Percentiles rank a stretch among this genome's conserved stretches.
phyloP scores from a whole-genome alignment of 1,284 basidiomycete species.

The Testicularia cyperi region DNA sequence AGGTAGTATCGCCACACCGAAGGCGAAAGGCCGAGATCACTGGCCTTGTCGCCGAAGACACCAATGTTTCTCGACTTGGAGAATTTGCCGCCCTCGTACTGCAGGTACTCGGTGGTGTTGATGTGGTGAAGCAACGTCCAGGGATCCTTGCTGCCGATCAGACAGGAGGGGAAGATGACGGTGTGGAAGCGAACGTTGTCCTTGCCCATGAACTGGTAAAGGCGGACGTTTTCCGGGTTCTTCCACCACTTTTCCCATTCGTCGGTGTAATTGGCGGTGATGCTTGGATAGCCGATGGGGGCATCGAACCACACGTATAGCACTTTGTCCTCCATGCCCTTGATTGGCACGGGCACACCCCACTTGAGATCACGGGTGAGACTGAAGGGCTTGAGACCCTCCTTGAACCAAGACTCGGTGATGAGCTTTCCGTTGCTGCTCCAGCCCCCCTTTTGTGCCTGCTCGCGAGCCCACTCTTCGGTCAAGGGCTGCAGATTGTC shows the following conservation, averaged over 20 bases:
- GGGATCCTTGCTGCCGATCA: slow-evolving; percentile 81
- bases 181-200: slow-evolving; percentile 93
- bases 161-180: slow-evolving; percentile 88
- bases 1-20: slow-evolving; percentile 98
- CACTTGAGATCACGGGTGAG: slow-evolving; percentile 92
- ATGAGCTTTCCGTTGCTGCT: slow-evolving; percentile 88
- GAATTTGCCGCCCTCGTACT: slow-evolving; percentile 99
- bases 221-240: slow-evolving; percentile 82
- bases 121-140: slow-evolving; percentile 96
- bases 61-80: slow-evolving; percentile 95
- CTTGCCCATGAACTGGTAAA: slow-evolving; percentile 93
- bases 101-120: slow-evolving; percentile 94
- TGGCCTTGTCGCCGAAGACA: slow-evolving; percentile 93
- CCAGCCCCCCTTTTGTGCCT: slow-evolving; percentile 83
- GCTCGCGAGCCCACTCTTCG: slow-evolving; percentile 83
- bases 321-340: slow-evolving; percentile 89
- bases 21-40: slow-evolving; percentile 85
- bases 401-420: slow-evolving; percentile 84
- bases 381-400: slow-evolving; percentile 83
- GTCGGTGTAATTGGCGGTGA: slow-evolving; percentile 90
- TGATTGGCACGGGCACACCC: slow-evolving; percentile 87
- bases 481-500: slow-evolving; percentile 79
- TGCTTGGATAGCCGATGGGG: slow-evolving; percentile 94
- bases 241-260: slow-evolving; percentile 99
- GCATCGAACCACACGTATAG: slow-evolving; percentile 96